phyloP scores from a whole-genome alignment of 2,329 filamentous ascomycete genomes.

The Arthrobotrys sphaeroides region DNA sequence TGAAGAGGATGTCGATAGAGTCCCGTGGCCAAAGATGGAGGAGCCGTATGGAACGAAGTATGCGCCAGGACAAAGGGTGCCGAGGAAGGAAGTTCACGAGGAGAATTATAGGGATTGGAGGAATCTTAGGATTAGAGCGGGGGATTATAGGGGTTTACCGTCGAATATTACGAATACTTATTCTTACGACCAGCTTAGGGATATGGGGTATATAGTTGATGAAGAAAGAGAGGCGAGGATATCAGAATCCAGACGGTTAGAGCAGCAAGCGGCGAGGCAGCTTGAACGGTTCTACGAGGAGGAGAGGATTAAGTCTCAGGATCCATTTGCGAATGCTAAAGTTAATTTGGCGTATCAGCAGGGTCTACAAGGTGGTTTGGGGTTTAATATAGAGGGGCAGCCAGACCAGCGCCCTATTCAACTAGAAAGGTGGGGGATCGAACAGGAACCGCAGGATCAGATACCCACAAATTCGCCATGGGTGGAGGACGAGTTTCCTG shows the following conservation, averaged over 20 bases:
- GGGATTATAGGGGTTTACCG: slow-evolving; percentile 13
- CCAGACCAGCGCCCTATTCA: too few species aligned
- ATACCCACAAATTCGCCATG: too few species aligned
- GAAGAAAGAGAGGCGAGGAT: background rate
- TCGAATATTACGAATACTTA: background rate
- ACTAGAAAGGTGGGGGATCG: too few species aligned
- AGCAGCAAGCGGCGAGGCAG: background rate
- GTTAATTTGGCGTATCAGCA: too few species aligned
- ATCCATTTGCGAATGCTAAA: too few species aligned
- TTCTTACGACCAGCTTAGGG: background rate
- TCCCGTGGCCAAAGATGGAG: background rate
- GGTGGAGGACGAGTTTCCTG: too few species aligned
- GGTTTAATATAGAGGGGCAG: too few species aligned
- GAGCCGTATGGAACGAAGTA: background rate
- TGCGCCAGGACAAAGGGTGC: slow-evolving; percentile 17
- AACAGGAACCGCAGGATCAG: too few species aligned
- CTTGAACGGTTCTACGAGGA: background rate
- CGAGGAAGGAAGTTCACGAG: background rate
- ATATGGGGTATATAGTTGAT: slow-evolving; percentile 30
- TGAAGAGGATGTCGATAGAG: too few species aligned
- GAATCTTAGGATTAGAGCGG: slow-evolving; percentile 10
- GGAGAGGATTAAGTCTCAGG: background rate
- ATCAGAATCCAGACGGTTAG: background rate
- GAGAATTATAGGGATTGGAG: slow-evolving; percentile 17
- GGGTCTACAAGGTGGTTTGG: too few species aligned